Percentiles rank a stretch among this genome's conserved stretches.
phyloP scores from a whole-genome alignment of 2,329 filamentous ascomycete genomes.

The Cladosporium sp. region DNA sequence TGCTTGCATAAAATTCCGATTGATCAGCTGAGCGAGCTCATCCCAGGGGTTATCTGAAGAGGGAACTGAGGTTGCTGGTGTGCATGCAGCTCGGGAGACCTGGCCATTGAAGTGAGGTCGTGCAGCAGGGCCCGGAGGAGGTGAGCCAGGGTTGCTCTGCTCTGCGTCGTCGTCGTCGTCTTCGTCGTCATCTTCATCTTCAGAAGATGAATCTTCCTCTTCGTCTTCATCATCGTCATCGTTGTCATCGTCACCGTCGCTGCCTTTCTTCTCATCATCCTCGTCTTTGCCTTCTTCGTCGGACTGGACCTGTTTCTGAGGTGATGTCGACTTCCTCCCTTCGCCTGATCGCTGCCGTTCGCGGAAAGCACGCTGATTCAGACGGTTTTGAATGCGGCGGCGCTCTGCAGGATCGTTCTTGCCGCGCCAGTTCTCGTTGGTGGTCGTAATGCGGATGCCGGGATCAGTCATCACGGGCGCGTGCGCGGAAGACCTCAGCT shows the following conservation, averaged over 20 bases:
- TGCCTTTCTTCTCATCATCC: background rate
- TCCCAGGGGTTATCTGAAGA: conserved; percentile 27
- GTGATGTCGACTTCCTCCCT: conserved; percentile 17
- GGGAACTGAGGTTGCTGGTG: background rate
- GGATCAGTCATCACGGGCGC: conserved; percentile 2
- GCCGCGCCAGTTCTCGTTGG: conserved; percentile 35
- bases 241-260: background rate
- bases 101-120: conserved; percentile 4
- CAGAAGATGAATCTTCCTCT: background rate
- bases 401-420: conserved; percentile 34
- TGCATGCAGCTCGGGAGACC: conserved; percentile 7
- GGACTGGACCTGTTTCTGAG: background rate
- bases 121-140: background rate
- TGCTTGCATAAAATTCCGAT: conserved; percentile 33
- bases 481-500: background rate
- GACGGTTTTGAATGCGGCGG: conserved; percentile 34
- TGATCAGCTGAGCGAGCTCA: conserved; percentile 34
- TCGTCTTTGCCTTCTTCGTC: background rate
- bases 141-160: conserved; percentile 14
- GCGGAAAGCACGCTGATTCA: conserved; percentile 37
- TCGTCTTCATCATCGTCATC: conserved; percentile 2
- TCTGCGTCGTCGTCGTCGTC: conserved; percentile 6
- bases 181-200: conserved; percentile 13
- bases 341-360: conserved; percentile 33
- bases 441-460: conserved; percentile 18